Evolutionary conservation across 192 early-diverging fungal genomes (phyloP).

Genomic region (Coemansia sp.): DNA sequence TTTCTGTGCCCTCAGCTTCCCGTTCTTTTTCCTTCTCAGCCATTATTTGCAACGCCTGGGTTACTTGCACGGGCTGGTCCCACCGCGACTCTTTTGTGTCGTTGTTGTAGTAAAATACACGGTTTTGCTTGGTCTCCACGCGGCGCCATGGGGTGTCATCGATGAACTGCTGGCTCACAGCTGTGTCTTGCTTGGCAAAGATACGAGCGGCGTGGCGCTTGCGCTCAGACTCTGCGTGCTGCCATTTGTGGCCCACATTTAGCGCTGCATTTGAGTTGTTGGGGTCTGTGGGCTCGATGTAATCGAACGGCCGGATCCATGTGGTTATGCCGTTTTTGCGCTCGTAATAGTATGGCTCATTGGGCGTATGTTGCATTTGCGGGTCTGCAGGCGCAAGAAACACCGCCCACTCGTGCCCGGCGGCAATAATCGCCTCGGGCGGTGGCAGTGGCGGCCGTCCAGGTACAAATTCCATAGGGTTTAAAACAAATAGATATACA

Average conservation of each 20-base stretch:
- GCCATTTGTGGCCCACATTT: constrained; percentile 19
- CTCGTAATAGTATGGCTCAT: constrained; percentile 45
- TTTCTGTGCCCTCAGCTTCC: constrained; percentile 22
- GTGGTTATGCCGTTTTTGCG: constrained; percentile 40
- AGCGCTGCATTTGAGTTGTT: constrained; percentile 8
- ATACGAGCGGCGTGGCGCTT: constrained; percentile 1
- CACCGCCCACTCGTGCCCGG: constrained; percentile 40
- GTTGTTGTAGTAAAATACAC: constrained; percentile 34
- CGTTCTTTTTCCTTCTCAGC: neutral
- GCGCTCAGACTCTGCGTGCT: constrained; percentile 4
- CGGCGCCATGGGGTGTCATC: constrained; percentile 8
- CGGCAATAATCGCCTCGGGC: constrained; percentile 8
- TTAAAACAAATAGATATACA: neutral
- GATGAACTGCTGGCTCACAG: neutral
- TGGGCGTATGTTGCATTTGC: constrained; percentile 4
- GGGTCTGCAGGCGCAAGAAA: constrained; percentile 30
- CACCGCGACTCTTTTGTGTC: constrained; percentile 19
- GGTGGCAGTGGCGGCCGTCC: constrained; percentile 1
- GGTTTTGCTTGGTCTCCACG: constrained; percentile 35
- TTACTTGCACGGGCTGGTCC: constrained; percentile 19
- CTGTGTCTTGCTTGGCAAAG: constrained; percentile 26
- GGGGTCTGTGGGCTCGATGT: constrained; percentile 7
- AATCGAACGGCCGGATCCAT: constrained; percentile 50
- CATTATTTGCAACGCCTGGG: neutral
- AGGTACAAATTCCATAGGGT: neutral